Conservation (phyloP, 257 asterid species). For the Solanum phureja region DNA sequence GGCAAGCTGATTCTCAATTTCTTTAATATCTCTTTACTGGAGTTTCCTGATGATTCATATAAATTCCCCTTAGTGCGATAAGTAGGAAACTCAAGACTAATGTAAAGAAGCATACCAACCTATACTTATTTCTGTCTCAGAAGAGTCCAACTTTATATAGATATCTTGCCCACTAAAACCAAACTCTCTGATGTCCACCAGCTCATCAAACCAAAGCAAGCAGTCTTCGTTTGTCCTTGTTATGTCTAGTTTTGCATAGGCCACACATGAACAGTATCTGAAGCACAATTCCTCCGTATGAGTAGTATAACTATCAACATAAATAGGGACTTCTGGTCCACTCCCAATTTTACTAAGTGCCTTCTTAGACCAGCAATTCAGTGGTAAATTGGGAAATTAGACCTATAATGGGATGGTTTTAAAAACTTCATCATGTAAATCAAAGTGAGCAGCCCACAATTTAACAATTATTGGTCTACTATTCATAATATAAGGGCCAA, state of each 20-base stretch:
- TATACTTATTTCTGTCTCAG: neutral
- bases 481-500: too few species aligned
- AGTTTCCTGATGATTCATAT: neutral
- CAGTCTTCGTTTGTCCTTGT: neutral
- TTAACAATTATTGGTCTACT: too few species aligned
- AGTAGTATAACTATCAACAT: too few species aligned
- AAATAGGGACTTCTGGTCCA: too few species aligned
- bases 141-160: neutral
- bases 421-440: too few species aligned
- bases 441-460: too few species aligned
- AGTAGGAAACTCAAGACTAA: neutral
- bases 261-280: slow-evolving; percentile 27
- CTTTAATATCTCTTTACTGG: neutral
- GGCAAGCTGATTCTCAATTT: too few species aligned
- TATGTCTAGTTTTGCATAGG: slow-evolving; percentile 16
- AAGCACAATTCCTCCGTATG: slow-evolving; percentile 6
- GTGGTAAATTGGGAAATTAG: too few species aligned
- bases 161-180: neutral
- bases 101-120: neutral
- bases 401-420: too few species aligned
- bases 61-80: neutral
- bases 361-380: too few species aligned
- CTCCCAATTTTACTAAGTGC: too few species aligned
- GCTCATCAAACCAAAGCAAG: neutral
- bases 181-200: neutral